Evolutionary conservation across 2,329 filamentous ascomycete genomes (phyloP).

Genomic region (Calonectria henricotiae): DNA sequence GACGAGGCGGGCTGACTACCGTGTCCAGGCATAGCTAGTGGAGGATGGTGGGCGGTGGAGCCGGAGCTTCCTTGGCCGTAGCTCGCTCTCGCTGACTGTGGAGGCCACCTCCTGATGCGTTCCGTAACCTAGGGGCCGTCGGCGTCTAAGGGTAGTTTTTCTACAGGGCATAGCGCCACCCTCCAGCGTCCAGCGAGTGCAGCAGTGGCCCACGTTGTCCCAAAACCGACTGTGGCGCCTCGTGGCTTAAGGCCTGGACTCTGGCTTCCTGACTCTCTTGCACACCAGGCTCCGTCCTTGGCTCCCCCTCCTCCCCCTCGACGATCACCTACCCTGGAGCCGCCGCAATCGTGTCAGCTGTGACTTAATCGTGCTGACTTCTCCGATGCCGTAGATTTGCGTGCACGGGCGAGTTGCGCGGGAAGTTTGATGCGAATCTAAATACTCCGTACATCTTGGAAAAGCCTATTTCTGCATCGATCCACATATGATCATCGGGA

Average conservation of each 20-base stretch:
- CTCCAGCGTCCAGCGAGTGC: slow-evolving; percentile 10
- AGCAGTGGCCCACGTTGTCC: slow-evolving; percentile 2
- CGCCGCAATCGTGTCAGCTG: neutral
- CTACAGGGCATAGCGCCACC: slow-evolving; percentile 31
- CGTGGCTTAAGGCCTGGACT: slow-evolving; percentile 15
- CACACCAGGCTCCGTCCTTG: neutral
- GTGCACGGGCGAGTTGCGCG: slow-evolving; percentile 7
- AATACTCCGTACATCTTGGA: neutral
- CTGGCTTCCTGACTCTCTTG: neutral
- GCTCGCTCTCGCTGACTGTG: slow-evolving; percentile 19
- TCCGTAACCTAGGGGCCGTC: slow-evolving; percentile 19
- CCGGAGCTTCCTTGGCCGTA: slow-evolving; percentile 27
- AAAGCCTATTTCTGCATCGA: slow-evolving; percentile 16
- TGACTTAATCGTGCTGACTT: no score
- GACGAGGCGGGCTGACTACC: slow-evolving; percentile 31
- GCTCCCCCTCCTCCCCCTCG: neutral
- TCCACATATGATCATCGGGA: slow-evolving; percentile 24
- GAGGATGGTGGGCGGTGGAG: slow-evolving; percentile 25
- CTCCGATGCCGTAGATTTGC: slow-evolving; percentile 2
- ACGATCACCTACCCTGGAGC: neutral
- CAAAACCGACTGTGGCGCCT: slow-evolving; percentile 16
- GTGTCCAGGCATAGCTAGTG: slow-evolving; percentile 15
- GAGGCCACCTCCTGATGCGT: slow-evolving; percentile 11
- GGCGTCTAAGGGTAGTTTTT: neutral
- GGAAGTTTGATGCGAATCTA: slow-evolving; percentile 15